These are phyloP conservation scores for Claviceps sp. DNA, from an alignment of 2,329 filamentous ascomycete species.

Conservation along the genomic window DNA sequence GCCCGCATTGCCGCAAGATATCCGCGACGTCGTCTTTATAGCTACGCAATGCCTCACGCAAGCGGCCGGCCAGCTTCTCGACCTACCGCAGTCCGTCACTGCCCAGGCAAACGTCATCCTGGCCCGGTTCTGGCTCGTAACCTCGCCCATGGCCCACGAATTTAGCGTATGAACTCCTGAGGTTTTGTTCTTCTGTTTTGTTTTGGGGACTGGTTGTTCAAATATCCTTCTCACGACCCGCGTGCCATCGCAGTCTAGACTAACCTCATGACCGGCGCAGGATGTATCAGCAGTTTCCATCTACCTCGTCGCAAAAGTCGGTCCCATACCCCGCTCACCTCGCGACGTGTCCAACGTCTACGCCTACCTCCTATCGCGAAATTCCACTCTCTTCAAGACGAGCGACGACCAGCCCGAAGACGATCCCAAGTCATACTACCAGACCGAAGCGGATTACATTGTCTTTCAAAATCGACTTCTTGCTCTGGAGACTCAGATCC, in stretches of 20 bases:
- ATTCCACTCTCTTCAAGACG: constrained; percentile 39
- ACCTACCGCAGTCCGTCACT: constrained; percentile 73
- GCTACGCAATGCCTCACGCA: constrained; percentile 62
- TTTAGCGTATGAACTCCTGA: constrained; percentile 31
- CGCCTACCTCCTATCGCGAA: constrained; percentile 57
- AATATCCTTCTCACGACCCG: background rate
- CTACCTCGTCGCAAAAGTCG: constrained; percentile 74
- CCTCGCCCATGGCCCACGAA: constrained; percentile 41
- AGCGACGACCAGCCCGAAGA: constrained; percentile 16
- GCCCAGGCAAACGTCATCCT: constrained; percentile 75
- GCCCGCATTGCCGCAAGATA: constrained; percentile 47
- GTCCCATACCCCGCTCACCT: constrained; percentile 59
- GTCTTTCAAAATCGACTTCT: constrained; percentile 51
- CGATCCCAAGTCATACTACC: constrained; percentile 47
- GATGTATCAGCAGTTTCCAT: constrained; percentile 70
- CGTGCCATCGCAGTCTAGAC: background rate
- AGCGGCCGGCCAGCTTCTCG: constrained; percentile 65
- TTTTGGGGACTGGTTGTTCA: no score
- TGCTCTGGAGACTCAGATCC: constrained; percentile 61
- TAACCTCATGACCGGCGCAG: constrained; percentile 25
- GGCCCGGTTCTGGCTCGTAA: constrained; percentile 63
- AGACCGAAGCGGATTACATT: constrained; percentile 61
- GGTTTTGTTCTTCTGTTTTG: background rate
- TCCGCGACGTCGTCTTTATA: constrained; percentile 60
- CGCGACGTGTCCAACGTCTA: constrained; percentile 78